Evolutionary conservation across 192 early-diverging fungal species (phyloP).

Genomic region (Allomyces macrogynus): DNA sequence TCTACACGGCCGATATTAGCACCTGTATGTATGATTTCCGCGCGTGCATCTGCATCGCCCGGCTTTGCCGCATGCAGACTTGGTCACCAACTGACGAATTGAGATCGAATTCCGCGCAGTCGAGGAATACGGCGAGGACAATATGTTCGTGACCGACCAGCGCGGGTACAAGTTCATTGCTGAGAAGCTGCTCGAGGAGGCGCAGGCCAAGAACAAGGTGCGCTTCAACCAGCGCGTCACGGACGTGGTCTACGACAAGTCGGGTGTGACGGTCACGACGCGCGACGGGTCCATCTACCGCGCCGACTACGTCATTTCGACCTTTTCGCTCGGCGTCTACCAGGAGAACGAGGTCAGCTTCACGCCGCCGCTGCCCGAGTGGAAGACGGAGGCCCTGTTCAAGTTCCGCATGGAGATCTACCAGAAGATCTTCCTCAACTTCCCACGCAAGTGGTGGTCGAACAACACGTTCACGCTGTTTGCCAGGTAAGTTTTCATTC

Average conservation of each 20-base stretch:
- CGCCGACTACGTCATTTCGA: constrained; percentile 16
- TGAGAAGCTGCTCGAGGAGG: not conserved
- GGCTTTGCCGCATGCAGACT: too few species aligned
- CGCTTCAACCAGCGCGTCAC: constrained; percentile 12
- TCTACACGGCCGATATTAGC: constrained; percentile 7
- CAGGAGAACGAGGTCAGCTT: constrained; percentile 12
- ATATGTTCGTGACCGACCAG: constrained; percentile 16
- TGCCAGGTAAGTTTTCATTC: not conserved
- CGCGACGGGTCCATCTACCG: constrained; percentile 6
- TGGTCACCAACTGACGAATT: too few species aligned
- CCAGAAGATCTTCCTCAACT: constrained; percentile 20
- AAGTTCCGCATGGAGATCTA: constrained; percentile 18
- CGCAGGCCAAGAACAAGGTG: constrained; percentile 7
- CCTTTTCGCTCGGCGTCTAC: constrained; percentile 17
- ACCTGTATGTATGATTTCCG: not conserved
- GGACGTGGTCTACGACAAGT: constrained; percentile 7
- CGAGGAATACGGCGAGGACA: constrained; percentile 5
- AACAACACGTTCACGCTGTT: constrained; percentile 11
- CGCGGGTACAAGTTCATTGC: constrained; percentile 7
- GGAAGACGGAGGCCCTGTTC: constrained; percentile 16
- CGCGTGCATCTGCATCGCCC: too few species aligned
- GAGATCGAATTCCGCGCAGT: too few species aligned
- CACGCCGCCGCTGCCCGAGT: constrained; percentile 13
- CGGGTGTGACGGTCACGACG: constrained; percentile 10
- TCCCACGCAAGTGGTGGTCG: constrained; percentile 12